Base-by-base conservation (phyloP, 2,329 filamentous ascomycete species). In the Plectosphaerella plurivora region DNA sequence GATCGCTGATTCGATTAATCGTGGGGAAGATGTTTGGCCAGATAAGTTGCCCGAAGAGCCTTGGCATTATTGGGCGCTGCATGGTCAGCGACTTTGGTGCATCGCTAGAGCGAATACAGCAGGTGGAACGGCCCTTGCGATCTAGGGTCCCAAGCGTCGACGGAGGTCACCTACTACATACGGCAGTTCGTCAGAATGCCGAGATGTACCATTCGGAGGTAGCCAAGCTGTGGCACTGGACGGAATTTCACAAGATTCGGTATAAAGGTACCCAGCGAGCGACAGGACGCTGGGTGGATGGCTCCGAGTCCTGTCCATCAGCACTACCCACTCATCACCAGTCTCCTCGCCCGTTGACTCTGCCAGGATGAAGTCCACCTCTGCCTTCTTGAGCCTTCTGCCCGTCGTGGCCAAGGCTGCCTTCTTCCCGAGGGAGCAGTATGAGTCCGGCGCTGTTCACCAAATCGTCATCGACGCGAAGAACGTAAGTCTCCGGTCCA, bases 391-490 rank as follows among this genome's bases (percentile, higher is more conserved):
- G 45, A 48, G 46, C 25, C 51, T 53, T 18, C 54, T 56, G 49
- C 41, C 52, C 33, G 49, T 52, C 39, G 25, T 56, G 54, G 54
- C 54, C 3, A 49, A 25, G 9, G 54, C 54, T 20, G 54, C 54
- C 15, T 42, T 53, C 33, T 56, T 51, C 54, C 33, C 49, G 18
- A 39, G 36, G 37, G 55, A 52, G 47, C 24, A 47, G 47, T 57
- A 57, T 39, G 55, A 57, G 18, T 54, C 55, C 4, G 55, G 55
- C 36, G 55, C 49, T 33, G 51, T 57, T 28, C 55, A 57, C 51
- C 55, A 57, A 51, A 53, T 28, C 47, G 51, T 57, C 50, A 50
- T 57, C 22, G 52, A 54, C 39, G 22, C 51, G 15, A 57, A 57
- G 51, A 57, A 51, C 37, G 55, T 53, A 47, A 7, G 55, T 42